A percentile compares a stretch with the other conserved stretches of the same genome.
Evolutionary conservation across 164 flowering plant species (phyloP).

Genomic region (Cinnamomum chago): DNA sequence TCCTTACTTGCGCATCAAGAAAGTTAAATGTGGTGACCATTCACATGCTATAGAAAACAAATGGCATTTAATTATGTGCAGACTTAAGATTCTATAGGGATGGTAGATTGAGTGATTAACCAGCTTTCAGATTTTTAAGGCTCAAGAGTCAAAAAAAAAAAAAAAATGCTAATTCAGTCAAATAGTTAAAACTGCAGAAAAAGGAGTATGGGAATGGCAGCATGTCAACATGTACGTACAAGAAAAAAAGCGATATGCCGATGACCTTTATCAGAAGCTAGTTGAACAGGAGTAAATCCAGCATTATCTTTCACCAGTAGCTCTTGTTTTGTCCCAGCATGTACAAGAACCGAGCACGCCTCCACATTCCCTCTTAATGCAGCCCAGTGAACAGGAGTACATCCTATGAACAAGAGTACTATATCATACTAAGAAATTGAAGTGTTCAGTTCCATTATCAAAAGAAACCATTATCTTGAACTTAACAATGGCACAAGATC

Average conservation of each 20-base stretch:
- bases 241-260: constrained; percentile 76
- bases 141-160: too few species aligned
- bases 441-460: not conserved
- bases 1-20: not conserved
- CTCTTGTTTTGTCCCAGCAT: constrained; percentile 76
- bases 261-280: constrained; percentile 96
- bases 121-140: not conserved
- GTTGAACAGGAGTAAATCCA: constrained; percentile 76
- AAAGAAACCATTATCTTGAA: too few species aligned
- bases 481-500: too few species aligned
- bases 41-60: not conserved
- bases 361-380: constrained; percentile 78
- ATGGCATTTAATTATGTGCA: not conserved
- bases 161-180: too few species aligned
- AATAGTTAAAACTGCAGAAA: not conserved
- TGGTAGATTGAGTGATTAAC: not conserved
- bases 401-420: constrained; percentile 43
- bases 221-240: constrained; percentile 50
- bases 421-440: not conserved
- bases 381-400: constrained; percentile 98
- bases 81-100: not conserved
- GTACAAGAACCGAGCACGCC: constrained; percentile 81
- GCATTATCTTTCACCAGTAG: constrained; percentile 74
- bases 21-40: not conserved
- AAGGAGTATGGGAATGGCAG: not conserved